Conservation (phyloP, 768 basidiomycete species). For the Aureoboletus auriporus region DNA sequence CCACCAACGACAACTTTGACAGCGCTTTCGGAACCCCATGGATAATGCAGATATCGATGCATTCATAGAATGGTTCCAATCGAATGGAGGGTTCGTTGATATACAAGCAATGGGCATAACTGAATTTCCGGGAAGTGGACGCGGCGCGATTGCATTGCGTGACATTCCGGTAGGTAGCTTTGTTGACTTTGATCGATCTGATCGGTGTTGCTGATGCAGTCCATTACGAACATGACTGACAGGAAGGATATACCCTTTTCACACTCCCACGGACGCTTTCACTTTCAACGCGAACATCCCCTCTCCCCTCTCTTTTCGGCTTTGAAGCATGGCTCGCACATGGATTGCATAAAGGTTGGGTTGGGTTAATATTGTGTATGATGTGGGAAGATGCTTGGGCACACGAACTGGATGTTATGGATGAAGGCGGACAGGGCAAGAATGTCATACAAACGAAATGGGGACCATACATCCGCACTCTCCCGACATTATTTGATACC, state of each 20-base stretch:
- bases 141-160: conserved; percentile 68
- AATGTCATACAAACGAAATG: conserved; percentile 8
- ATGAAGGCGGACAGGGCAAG: conserved; percentile 1
- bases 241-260: conserved; percentile 79
- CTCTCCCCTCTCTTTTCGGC: conserved; percentile 58
- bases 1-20: neutral
- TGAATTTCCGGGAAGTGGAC: conserved; percentile 50
- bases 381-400: conserved; percentile 88
- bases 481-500: conserved; percentile 76
- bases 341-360: conserved; percentile 72
- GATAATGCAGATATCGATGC: conserved; percentile 16
- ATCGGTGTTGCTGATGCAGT: neutral
- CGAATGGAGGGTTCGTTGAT: conserved; percentile 50
- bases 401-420: conserved; percentile 49
- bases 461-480: conserved; percentile 30
- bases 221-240: neutral
- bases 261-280: conserved; percentile 74
- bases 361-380: conserved; percentile 85
- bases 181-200: neutral
- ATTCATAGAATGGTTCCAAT: conserved; percentile 60
- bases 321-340: conserved; percentile 57
- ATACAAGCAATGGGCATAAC: conserved; percentile 41
- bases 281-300: conserved; percentile 75
- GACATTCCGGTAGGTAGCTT: conserved; percentile 60
- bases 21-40: neutral